Evolutionary conservation across 176 grass and related monocot genomes (phyloP).

Genomic region (Aegilops sharonensis): DNA sequence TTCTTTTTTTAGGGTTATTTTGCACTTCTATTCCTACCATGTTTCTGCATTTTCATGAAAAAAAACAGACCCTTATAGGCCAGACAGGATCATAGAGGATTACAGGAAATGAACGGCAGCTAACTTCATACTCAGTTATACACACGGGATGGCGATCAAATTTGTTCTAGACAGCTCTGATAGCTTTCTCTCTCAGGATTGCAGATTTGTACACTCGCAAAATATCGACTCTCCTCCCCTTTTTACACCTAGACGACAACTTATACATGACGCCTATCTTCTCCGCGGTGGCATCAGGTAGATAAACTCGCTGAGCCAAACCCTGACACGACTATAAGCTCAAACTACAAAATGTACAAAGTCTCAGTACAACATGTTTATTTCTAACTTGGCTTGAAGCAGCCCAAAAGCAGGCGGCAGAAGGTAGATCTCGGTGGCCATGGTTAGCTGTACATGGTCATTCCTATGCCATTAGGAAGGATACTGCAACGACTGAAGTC

Average conservation of each 20-base stretch:
- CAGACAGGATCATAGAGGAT: background rate
- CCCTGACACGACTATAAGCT: constrained; percentile 55
- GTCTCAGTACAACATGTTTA: constrained; percentile 70
- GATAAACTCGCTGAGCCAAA: constrained; percentile 58
- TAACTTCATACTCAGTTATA: constrained; percentile 14
- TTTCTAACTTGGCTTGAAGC: constrained; percentile 62
- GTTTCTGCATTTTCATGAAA: background rate
- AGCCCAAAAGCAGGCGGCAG: constrained; percentile 54
- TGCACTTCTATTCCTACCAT: background rate
- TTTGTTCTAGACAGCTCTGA: constrained; percentile 20
- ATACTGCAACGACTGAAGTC: constrained; percentile 59
- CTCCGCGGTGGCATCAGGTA: constrained; percentile 58
- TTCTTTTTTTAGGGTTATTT: background rate
- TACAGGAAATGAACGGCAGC: background rate
- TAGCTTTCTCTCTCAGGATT: constrained; percentile 36
- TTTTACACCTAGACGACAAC: constrained; percentile 73
- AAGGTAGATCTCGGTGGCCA: constrained; percentile 56
- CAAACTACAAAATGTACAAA: constrained; percentile 94
- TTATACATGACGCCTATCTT: constrained; percentile 76
- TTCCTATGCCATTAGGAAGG: constrained; percentile 60
- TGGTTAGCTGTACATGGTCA: constrained; percentile 95
- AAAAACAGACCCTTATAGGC: background rate
- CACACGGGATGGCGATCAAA: constrained; percentile 24
- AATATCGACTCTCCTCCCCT: constrained; percentile 49
- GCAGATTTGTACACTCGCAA: constrained; percentile 86